These are phyloP conservation scores for Aspergillus fischeri DNA, from an alignment of 2,329 filamentous ascomycete species.

Conservation along the genomic window DNA sequence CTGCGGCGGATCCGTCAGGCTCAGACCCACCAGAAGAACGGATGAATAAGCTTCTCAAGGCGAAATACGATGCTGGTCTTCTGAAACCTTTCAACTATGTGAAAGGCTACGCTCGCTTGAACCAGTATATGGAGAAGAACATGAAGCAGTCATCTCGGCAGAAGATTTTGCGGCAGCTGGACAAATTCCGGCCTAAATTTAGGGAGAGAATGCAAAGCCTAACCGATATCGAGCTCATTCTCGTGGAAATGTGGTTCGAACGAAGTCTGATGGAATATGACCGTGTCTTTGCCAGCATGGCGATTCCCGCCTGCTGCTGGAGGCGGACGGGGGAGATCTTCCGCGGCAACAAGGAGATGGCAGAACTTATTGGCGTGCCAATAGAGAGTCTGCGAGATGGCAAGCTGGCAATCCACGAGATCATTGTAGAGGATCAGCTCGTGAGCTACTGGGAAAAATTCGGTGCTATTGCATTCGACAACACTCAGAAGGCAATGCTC, in stretches of 20 bases:
- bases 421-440: constrained; percentile 88
- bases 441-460: constrained; percentile 99
- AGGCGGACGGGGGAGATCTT: constrained; percentile 95
- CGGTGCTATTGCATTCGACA: constrained; percentile 93
- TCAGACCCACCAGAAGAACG: constrained; percentile 84
- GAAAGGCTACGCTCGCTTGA: constrained; percentile 85
- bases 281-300: constrained; percentile 97
- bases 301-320: constrained; percentile 96
- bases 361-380: constrained; percentile 86
- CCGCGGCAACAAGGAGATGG: constrained; percentile 97
- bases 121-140: constrained; percentile 86
- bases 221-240: constrained; percentile 89
- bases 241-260: constrained; percentile 99
- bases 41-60: constrained; percentile 89
- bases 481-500: constrained; percentile 86
- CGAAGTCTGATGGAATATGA: constrained; percentile 96
- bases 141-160: constrained; percentile 78
- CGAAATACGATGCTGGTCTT: constrained; percentile 93
- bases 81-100: constrained; percentile 98
- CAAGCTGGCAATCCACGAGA: constrained; percentile 90
- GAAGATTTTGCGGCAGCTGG: constrained; percentile 85
- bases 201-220: constrained; percentile 88
- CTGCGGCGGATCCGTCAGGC: constrained; percentile 89
- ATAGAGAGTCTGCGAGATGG: constrained; percentile 89
- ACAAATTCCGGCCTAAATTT: constrained; percentile 92